Conservation (phyloP, 768 basidiomycete genomes). For the Mycena sanguinolenta region DNA sequence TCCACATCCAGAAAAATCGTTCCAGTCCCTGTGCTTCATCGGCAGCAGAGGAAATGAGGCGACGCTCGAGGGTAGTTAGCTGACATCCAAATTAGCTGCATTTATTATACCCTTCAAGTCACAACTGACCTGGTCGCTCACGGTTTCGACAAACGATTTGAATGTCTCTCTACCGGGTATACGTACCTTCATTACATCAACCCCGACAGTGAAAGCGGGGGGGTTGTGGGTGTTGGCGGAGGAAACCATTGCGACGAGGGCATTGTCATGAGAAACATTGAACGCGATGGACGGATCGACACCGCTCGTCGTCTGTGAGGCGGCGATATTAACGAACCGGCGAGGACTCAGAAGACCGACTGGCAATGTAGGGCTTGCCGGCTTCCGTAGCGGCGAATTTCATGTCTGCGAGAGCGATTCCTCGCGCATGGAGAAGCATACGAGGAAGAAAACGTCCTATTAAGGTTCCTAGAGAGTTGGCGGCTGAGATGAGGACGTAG, state of each 20-base stretch:
- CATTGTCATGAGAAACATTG: slow-evolving; percentile 88
- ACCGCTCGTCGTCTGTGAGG: slow-evolving; percentile 56
- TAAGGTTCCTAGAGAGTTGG: slow-evolving; percentile 68
- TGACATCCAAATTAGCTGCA: slow-evolving; percentile 38
- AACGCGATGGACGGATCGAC: slow-evolving; percentile 73
- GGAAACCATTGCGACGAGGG: slow-evolving; percentile 77
- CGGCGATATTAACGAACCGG: slow-evolving; percentile 25
- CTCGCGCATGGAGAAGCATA: slow-evolving; percentile 71
- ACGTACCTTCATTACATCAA: slow-evolving; percentile 86
- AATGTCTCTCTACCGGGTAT: slow-evolving; percentile 72
- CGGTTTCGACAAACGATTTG: slow-evolving; percentile 69
- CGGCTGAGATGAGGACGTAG: slow-evolving; percentile 13
- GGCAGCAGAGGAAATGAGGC: slow-evolving; percentile 53
- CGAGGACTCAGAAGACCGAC: slow-evolving; percentile 42
- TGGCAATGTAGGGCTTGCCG: slow-evolving; percentile 84
- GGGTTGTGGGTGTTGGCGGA: slow-evolving; percentile 57
- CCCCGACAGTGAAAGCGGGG: slow-evolving; percentile 74
- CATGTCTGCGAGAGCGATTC: slow-evolving; percentile 61
- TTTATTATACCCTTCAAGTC: background rate
- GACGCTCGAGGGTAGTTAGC: slow-evolving; percentile 61
- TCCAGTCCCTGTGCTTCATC: slow-evolving; percentile 66
- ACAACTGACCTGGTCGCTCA: slow-evolving; percentile 72
- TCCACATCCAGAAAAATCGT: slow-evolving; percentile 88
- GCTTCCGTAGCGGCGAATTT: slow-evolving; percentile 68
- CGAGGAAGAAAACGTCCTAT: slow-evolving; percentile 83